phyloP scores from a whole-genome alignment of 306 rosid species.

The Malus domestica region ASM211411v1 NC_041805.1:11619001-11619500 shows the following conservation, averaged over 20 bases:
- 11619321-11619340: conserved; percentile 58
- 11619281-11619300: conserved; percentile 50
- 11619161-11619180: background rate
- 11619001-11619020: background rate
- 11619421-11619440: conserved; percentile 1
- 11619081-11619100: background rate
- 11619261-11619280: conserved; percentile 71
- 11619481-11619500: conserved; percentile 87
- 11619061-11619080: background rate
- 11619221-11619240: conserved; percentile 40
- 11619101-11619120: background rate
- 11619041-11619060: background rate
- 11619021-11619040: background rate
- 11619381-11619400: conserved; percentile 72
- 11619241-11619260: conserved; percentile 82
- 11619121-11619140: background rate
- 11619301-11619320: conserved; percentile 54
- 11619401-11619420: conserved; percentile 17
- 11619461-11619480: conserved; percentile 2
- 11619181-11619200: background rate
- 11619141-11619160: background rate
- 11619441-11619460: background rate
- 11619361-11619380: conserved; percentile 96
- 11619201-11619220: background rate
- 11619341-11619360: conserved; percentile 93